Percentiles rank a stretch among this genome's conserved stretches.
These are phyloP conservation scores for Symbiotaphrina buchneri DNA, from an alignment of 495 filamentous ascomycete species.

Conservation along the genomic window DNA sequence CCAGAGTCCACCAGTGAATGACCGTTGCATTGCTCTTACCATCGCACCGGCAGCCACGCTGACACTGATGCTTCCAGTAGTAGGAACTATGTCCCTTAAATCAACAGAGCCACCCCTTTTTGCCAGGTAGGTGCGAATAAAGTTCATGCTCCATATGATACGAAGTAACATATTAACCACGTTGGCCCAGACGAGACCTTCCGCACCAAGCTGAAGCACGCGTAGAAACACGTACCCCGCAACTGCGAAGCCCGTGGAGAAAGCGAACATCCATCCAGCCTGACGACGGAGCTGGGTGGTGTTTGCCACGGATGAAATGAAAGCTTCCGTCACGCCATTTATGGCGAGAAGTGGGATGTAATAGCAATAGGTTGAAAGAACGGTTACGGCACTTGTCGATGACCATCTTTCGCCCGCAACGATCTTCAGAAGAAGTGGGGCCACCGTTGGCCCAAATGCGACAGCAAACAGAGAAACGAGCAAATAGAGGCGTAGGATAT, in stretches of 20 bases:
- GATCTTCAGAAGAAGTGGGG: conserved; percentile 44
- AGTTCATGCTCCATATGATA: conserved; percentile 55
- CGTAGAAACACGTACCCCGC: conserved; percentile 49
- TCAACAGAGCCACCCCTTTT: conserved; percentile 9
- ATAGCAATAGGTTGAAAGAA: conserved; percentile 62
- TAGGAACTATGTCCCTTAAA: conserved; percentile 11
- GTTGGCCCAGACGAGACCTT: conserved; percentile 68
- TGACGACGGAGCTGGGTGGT: conserved; percentile 47
- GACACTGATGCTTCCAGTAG: conserved; percentile 6
- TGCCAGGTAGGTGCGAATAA: conserved; percentile 42
- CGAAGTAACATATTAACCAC: conserved; percentile 65
- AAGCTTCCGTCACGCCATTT: conserved; percentile 84
- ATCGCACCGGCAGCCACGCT: conserved; percentile 7
- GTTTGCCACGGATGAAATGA: conserved; percentile 66
- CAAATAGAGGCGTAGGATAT: conserved; percentile 34
- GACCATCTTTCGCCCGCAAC: conserved; percentile 57
- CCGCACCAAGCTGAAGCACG: conserved; percentile 41
- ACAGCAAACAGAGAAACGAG: conserved; percentile 45
- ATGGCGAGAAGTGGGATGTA: conserved; percentile 83
- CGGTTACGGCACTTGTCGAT: conserved; percentile 33
- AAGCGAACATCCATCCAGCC: conserved; percentile 58
- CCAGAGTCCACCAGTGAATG: conserved; percentile 8
- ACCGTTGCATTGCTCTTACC: conserved; percentile 1
- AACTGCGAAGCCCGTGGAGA: conserved; percentile 47
- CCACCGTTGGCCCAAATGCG: conserved; percentile 45